A percentile compares a stretch with the other conserved stretches of the same genome.
phyloP scores from a whole-genome alignment of 257 asterid species.

The Eustoma russellianum region DNA sequence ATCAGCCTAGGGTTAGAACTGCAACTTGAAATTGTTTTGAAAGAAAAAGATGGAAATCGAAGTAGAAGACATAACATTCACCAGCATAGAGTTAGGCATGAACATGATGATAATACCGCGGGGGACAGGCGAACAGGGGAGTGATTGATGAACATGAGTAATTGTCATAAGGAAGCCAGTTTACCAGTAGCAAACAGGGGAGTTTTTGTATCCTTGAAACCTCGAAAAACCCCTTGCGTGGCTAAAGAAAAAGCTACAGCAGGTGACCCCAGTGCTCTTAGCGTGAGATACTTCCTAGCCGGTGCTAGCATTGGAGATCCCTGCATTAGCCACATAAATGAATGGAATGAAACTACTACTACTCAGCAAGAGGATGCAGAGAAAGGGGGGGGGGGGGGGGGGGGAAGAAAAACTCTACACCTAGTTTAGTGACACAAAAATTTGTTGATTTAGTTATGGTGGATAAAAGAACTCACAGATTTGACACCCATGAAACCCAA shows the following conservation, averaged over 20 bases:
- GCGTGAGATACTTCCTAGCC: constrained; percentile 48
- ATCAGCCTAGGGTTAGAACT: too few relatives aligned
- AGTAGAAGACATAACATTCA: too few relatives aligned
- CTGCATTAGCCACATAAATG: constrained; percentile 13
- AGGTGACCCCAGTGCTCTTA: constrained; percentile 72
- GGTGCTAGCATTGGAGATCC: constrained; percentile 51
- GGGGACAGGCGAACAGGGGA: too few relatives aligned
- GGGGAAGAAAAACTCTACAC: neutral
- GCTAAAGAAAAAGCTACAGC: constrained; percentile 72
- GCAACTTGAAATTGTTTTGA: neutral
- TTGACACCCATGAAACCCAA: constrained; percentile 68
- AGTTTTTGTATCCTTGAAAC: constrained; percentile 68
- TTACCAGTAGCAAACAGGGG: constrained; percentile 66
- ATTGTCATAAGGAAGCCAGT: too few relatives aligned
- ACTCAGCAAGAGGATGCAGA: neutral
- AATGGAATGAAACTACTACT: neutral
- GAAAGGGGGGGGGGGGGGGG: neutral
- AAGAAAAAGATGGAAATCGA: too few relatives aligned
- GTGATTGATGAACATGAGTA: too few relatives aligned
- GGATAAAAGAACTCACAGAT: constrained; percentile 26
- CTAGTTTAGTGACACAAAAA: neutral
- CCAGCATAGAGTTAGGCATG: too few relatives aligned
- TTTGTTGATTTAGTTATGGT: neutral
- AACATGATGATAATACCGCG: too few relatives aligned
- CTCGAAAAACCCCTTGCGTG: constrained; percentile 81